Base-by-base conservation (phyloP, 1,139 yeast species). In the Taiozyma onychis region DNA sequence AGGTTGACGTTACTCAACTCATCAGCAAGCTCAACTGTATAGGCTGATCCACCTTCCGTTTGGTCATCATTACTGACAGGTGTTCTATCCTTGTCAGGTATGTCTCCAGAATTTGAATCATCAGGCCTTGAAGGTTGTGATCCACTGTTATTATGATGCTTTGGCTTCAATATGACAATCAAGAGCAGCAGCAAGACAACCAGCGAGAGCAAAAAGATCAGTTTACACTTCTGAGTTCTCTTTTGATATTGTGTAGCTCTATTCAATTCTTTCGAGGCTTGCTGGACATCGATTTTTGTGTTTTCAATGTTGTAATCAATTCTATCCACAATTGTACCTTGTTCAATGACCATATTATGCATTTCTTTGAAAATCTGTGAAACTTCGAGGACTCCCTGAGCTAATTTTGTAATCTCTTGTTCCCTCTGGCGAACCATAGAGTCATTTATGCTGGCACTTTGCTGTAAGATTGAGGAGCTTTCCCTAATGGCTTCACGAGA, bases 301-400 rank as follows among this genome's bases (percentile, higher is more conserved):
- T 81, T 83, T 54, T 86, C 87, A 53, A 95, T 72, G 64, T 95
- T 93, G 67, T 91, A 91, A 68, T 90, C 99, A 51, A 93, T 91
- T 57, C 98, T 73, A 67, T 93, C 99, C 52, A 93, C 75, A 44
- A 93, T 76, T 0, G 97, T 89, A 2, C 99, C 99, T 68, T 93
- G 99, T 63, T 95, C 98, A 52, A 93, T 88, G 46, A 93, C 90
- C 76, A 95, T 76, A 34, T 83, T 80, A 61, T 95, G 98, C 79
- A 93, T 80, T 63, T 95, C 98, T 65, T 88, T 86, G 71, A 93
- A 93, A 49, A 95, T 93, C 2, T 95, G 89, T 44, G 95, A 87
- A 2, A 93, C 87, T 66, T 93, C 99, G 35, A 93, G 72, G 43
- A 93, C 95, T 44, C 97, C 97, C 75, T 88, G 89, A 3, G 99